Conservation (phyloP, 495 filamentous ascomycete species). For the Hypoxylon rickii region DNA sequence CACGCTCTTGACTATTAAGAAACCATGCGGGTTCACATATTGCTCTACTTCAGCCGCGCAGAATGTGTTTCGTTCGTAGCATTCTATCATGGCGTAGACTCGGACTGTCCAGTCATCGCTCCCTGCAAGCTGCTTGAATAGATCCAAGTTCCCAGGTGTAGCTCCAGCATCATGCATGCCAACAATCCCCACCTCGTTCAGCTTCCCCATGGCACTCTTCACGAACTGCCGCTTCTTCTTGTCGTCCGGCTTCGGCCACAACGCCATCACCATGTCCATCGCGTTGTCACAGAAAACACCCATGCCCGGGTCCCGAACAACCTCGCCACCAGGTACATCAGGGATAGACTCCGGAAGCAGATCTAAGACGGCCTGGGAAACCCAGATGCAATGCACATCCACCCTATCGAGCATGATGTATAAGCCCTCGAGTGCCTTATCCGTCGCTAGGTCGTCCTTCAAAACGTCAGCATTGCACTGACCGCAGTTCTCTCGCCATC, state of each 20-base stretch:
- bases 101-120: slow-evolving; percentile 58
- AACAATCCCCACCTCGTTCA: slow-evolving; percentile 64
- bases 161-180: slow-evolving; percentile 68
- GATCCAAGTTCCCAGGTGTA: slow-evolving; percentile 50
- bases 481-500: background rate
- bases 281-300: slow-evolving; percentile 76
- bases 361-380: slow-evolving; percentile 61
- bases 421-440: slow-evolving; percentile 51
- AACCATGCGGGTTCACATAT: slow-evolving; percentile 44
- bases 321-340: slow-evolving; percentile 61
- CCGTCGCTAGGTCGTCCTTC: slow-evolving; percentile 57
- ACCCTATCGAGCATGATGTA: slow-evolving; percentile 71
- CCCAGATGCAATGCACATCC: slow-evolving; percentile 68
- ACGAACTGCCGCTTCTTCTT: slow-evolving; percentile 54
- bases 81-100: slow-evolving; percentile 68
- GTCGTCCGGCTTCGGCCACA: slow-evolving; percentile 58
- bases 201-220: slow-evolving; percentile 57
- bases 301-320: slow-evolving; percentile 57
- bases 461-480: slow-evolving; percentile 23
- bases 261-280: slow-evolving; percentile 59
- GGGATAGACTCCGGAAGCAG: slow-evolving; percentile 57
- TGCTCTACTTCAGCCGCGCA: slow-evolving; percentile 54
- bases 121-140: slow-evolving; percentile 53
- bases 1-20: slow-evolving; percentile 57
- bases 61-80: slow-evolving; percentile 61